Evolutionary conservation across 352 stramenopile species (phyloP), one percentile per base, ranked within the genome.

Genomic region (Phytophthora cactorum): DNA sequence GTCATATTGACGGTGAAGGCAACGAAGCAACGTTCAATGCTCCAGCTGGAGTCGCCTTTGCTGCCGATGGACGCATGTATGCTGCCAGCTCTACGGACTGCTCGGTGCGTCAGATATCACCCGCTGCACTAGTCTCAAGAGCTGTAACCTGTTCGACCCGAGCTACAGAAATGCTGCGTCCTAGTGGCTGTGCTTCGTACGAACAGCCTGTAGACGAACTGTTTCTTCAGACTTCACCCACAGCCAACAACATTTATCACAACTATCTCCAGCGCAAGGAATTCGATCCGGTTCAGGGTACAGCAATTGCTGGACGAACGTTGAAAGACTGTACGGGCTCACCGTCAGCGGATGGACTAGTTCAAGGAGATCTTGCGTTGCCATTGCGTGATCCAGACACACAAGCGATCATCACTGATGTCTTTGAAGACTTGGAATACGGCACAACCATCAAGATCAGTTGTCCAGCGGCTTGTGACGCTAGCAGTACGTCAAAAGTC

Each of bases 121-220:
- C 85, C 9, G 80, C 93, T 12, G 66, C 75, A 0, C 75, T 88
- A 11, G 84, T 97, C 27, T 83, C 91, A 14, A 74, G 82, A 14
- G 38, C 64, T 7, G 64, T 96, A 5, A 85, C 75, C 9, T 99
- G 96, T 73, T 63, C 72, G 7, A 97, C 95, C 32, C 82, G 74
- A 46, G 69, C 95, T 3, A 75, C 84, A 0, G 81, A 98, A 49
- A 81, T 98, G 14, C 52, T 98, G 25, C 74, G 95, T 9, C 97
- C 97, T 0, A 97, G 89, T 34, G 96, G 97, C 6, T 99, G 97
- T 72, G 89, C 88, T 4, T 98, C 90, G 10, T 99, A 99, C 70
- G 95, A 98, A 29, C 81, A 87, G 29, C 90, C 92, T 25, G 86
- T 98, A 11, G 96, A 98, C 59, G 86, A 96, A 27, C 71, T 93